A percentile compares a stretch with the other conserved stretches of the same genome.
These are phyloP conservation scores for Galeopsis tetrahit DNA, from an alignment of 257 asterid genomes.

Conservation along the genomic window DNA sequence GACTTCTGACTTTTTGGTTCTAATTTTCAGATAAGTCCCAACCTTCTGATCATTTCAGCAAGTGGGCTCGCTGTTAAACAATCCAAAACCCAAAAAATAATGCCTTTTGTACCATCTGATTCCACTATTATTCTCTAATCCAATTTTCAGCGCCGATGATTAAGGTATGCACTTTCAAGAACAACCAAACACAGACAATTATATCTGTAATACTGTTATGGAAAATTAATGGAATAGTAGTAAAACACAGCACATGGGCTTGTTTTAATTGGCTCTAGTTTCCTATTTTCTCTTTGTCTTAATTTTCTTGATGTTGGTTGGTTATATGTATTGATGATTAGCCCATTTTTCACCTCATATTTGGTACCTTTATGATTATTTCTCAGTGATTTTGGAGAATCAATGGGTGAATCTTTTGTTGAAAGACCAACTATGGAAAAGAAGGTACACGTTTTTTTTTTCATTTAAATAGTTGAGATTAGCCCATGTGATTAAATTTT, in stretches of 20 bases:
- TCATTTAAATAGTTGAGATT: conserved; percentile 16
- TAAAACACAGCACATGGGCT: conserved; percentile 60
- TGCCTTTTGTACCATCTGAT: conserved; percentile 39
- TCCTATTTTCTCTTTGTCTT: conserved; percentile 45
- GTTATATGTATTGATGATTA: conserved; percentile 42
- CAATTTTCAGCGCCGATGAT: conserved; percentile 47
- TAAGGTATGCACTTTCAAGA: conserved; percentile 46
- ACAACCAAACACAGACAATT: conserved; percentile 41
- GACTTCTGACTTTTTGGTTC: not conserved
- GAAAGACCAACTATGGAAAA: conserved; percentile 42
- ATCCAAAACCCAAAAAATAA: conserved; percentile 32
- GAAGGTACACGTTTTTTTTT: conserved; percentile 47
- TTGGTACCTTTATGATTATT: conserved; percentile 35
- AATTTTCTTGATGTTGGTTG: conserved; percentile 36
- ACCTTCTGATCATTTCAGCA: conserved; percentile 26
- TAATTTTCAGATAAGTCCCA: conserved; percentile 2
- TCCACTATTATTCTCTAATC: conserved; percentile 16
- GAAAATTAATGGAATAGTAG: conserved; percentile 36
- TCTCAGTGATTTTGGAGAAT: conserved; percentile 27
- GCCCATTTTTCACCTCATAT: conserved; percentile 43
- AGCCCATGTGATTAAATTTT: conserved; percentile 30
- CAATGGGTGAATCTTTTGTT: conserved; percentile 54
- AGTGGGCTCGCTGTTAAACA: conserved; percentile 25
- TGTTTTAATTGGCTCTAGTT: conserved; percentile 39
- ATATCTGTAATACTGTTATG: conserved; percentile 35